These are phyloP conservation scores for Monilinia fructicola DNA, from an alignment of 2,329 filamentous ascomycete genomes.

Conservation along the genomic window DNA sequence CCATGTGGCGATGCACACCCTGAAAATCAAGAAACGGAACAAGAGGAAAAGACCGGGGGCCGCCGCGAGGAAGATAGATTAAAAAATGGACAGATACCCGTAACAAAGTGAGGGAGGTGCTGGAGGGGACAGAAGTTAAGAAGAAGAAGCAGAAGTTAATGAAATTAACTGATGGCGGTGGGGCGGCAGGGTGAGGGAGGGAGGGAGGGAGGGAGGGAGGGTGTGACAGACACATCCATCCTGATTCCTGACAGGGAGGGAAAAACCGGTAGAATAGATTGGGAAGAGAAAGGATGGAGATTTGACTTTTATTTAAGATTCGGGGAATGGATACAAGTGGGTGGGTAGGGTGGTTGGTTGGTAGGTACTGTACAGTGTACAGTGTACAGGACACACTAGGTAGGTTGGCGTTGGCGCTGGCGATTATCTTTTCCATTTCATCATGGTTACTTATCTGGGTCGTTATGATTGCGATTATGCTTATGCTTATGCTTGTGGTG, in stretches of 20 bases:
- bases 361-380: no score
- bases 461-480: no score
- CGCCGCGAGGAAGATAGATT: neutral
- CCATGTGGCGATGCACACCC: neutral
- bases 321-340: neutral
- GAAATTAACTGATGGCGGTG: conserved; percentile 21
- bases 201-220: no score
- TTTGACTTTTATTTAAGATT: neutral
- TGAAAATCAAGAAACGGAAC: neutral
- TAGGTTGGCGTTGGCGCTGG: no score
- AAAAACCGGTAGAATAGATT: conserved; percentile 2
- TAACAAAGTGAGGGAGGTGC: no score
- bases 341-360: no score
- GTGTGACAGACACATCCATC: neutral
- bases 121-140: no score
- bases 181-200: neutral
- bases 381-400: no score
- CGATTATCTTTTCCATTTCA: no score
- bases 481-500: no score
- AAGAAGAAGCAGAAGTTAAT: neutral
- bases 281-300: neutral
- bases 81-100: neutral
- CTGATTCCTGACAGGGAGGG: neutral
- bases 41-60: conserved; percentile 1
- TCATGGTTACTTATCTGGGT: no score